phyloP scores from a whole-genome alignment of 352 stramenopile species.

The Pythium utonaiense region DNA sequence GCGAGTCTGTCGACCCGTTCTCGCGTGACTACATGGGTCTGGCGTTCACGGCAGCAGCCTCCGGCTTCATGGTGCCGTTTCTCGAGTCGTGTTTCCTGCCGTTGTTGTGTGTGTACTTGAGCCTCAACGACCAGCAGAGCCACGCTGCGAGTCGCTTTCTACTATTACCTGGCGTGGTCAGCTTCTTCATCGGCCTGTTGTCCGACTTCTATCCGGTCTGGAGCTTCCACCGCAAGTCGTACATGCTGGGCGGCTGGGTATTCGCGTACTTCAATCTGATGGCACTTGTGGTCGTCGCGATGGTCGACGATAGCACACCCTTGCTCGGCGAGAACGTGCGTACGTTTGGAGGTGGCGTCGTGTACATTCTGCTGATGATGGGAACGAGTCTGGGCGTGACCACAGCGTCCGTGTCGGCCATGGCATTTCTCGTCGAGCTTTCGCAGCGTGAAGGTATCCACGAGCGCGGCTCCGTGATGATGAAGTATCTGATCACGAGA shows the following conservation, averaged over 20 bases:
- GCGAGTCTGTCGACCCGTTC: conserved; percentile 52
- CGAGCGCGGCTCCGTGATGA: conserved; percentile 54
- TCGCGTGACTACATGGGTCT: conserved; percentile 60
- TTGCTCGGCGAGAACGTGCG: conserved; percentile 38
- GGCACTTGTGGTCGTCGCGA: conserved; percentile 54
- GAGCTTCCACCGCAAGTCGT: conserved; percentile 73
- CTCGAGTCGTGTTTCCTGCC: conserved; percentile 59
- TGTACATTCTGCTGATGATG: conserved; percentile 79
- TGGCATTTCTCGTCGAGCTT: conserved; percentile 69
- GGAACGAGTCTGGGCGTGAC: conserved; percentile 57
- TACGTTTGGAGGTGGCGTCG: conserved; percentile 48
- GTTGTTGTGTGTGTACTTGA: conserved; percentile 56
- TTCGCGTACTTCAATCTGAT: conserved; percentile 68
- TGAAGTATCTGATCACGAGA: conserved; percentile 67
- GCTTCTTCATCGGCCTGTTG: conserved; percentile 73
- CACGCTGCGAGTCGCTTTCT: conserved; percentile 52
- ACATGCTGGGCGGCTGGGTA: conserved; percentile 72
- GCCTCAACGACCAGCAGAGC: conserved; percentile 40
- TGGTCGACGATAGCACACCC: conserved; percentile 45
- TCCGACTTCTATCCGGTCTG: conserved; percentile 79
- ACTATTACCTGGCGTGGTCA: conserved; percentile 49
- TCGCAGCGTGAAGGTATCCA: conserved; percentile 78
- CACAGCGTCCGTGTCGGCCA: conserved; percentile 49
- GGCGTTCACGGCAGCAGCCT: conserved; percentile 46
- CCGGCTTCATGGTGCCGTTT: conserved; percentile 68